These are phyloP conservation scores for Ophiocordyceps polyrhachis-furcata DNA, from an alignment of 2,329 filamentous ascomycete species.

Conservation along the genomic window DNA sequence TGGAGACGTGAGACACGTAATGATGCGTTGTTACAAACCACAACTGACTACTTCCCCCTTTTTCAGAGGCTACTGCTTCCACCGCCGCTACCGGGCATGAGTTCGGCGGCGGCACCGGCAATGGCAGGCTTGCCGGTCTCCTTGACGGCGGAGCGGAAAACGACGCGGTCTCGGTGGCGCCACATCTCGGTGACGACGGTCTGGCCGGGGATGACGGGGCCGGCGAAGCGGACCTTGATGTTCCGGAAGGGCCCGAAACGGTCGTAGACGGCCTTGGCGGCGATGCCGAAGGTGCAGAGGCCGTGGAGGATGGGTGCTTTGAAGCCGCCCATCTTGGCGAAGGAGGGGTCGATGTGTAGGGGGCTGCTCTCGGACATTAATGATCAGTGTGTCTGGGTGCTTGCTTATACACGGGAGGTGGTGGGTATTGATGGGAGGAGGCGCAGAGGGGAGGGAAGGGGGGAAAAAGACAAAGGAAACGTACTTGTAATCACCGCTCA, in stretches of 20 bases:
- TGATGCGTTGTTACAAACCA: too few relatives aligned
- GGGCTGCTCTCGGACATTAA: constrained; percentile 28
- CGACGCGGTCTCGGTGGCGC: constrained; percentile 61
- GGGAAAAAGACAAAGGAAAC: constrained; percentile 5
- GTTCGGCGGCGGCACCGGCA: constrained; percentile 60
- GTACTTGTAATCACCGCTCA: constrained; percentile 81
- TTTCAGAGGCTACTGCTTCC: not conserved
- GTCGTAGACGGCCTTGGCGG: constrained; percentile 76
- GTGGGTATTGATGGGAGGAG: too few relatives aligned
- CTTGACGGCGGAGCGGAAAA: constrained; percentile 46
- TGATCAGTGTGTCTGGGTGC: not conserved
- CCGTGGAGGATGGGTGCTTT: constrained; percentile 87
- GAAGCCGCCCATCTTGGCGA: constrained; percentile 92
- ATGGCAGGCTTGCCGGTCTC: constrained; percentile 87
- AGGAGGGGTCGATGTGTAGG: constrained; percentile 84
- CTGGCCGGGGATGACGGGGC: constrained; percentile 69
- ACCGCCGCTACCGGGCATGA: constrained; percentile 21
- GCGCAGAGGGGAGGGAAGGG: not conserved
- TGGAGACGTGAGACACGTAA: not conserved
- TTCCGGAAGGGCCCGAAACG: constrained; percentile 71
- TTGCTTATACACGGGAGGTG: too few relatives aligned
- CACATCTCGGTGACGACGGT: constrained; percentile 91
- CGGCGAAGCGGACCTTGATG: constrained; percentile 83
- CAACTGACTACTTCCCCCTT: too few relatives aligned
- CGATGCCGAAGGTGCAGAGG: constrained; percentile 86